phyloP scores from a whole-genome alignment of 2,329 filamentous ascomycete genomes.

The Nannizzia gypsea region DNA sequence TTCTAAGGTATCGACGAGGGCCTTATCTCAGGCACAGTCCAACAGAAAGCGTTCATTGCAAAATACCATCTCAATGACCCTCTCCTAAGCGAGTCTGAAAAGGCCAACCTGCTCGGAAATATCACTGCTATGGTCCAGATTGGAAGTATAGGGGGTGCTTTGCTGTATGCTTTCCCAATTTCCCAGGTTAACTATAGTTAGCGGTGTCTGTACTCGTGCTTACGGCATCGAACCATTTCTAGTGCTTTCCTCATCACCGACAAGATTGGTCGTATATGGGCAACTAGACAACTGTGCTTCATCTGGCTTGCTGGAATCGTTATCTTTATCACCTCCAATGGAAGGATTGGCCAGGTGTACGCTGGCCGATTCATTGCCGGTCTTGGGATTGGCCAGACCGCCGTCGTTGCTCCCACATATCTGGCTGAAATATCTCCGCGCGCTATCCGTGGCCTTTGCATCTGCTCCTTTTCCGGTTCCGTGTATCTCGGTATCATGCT shows the following conservation, averaged over 20 bases:
- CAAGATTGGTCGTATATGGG: conserved; percentile 34
- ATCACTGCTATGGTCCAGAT: conserved; percentile 74
- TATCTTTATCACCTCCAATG: conserved; percentile 34
- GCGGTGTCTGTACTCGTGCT: neutral
- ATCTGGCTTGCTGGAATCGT: conserved; percentile 33
- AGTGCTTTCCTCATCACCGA: conserved; percentile 42
- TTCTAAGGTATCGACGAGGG: conserved; percentile 54
- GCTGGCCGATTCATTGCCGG: conserved; percentile 36
- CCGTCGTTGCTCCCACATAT: conserved; percentile 50
- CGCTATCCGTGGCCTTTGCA: conserved; percentile 59
- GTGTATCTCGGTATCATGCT: conserved; percentile 70
- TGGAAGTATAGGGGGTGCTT: conserved; percentile 59
- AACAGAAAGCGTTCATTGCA: conserved; percentile 51
- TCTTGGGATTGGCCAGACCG: conserved; percentile 33
- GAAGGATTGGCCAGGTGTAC: conserved; percentile 31
- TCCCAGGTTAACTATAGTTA: too few relatives aligned
- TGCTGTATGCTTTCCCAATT: conserved; percentile 36
- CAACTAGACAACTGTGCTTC: conserved; percentile 30
- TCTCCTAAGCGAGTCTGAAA: conserved; percentile 40
- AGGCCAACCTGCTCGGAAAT: conserved; percentile 61
- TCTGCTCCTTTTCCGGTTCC: conserved; percentile 56
- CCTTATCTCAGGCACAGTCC: conserved; percentile 60
- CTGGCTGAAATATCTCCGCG: conserved; percentile 61
- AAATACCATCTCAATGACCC: conserved; percentile 43
- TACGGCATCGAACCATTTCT: neutral